These are phyloP conservation scores for Blastobotrys persicus DNA, from an alignment of 1,139 yeast genomes.

Conservation along the genomic window DNA sequence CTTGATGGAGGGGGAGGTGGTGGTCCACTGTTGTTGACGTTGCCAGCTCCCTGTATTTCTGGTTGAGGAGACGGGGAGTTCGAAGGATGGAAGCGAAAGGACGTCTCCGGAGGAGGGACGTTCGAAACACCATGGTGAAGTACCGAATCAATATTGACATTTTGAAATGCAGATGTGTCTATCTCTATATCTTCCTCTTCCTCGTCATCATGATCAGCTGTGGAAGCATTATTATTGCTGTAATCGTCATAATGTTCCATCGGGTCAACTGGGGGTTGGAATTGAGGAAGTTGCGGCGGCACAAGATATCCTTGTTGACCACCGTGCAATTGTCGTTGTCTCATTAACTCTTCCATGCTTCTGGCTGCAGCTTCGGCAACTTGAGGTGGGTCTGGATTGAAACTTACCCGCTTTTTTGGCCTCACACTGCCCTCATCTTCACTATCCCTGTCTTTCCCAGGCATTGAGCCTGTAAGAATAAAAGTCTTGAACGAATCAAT, in stretches of 20 bases:
- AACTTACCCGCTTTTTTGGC: constrained; percentile 38
- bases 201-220: constrained; percentile 24
- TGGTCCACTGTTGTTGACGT: constrained; percentile 2
- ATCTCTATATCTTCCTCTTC: constrained; percentile 38
- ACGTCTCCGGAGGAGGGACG: constrained; percentile 28
- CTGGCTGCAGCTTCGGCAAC: constrained; percentile 43
- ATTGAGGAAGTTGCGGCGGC: constrained; percentile 14
- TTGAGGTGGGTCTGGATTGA: constrained; percentile 39
- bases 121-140: constrained; percentile 40
- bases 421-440: constrained; percentile 19
- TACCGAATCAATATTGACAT: constrained; percentile 41
- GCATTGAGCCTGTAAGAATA: constrained; percentile 37
- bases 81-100: constrained; percentile 19
- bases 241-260: not conserved
- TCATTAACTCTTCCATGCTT: constrained; percentile 39
- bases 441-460: constrained; percentile 19
- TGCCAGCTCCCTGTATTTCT: constrained; percentile 7
- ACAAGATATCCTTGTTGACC: constrained; percentile 15
- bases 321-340: constrained; percentile 30
- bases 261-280: constrained; percentile 11
- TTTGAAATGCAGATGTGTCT: constrained; percentile 36
- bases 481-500: constrained; percentile 40
- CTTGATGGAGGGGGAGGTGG: constrained; percentile 14
- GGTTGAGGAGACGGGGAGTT: constrained; percentile 20
- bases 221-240: not conserved